A percentile compares a stretch with the other conserved stretches of the same genome.
These are phyloP conservation scores for Chlorociboria aeruginascens DNA, from an alignment of 495 filamentous ascomycete species.

Conservation along the genomic window DNA sequence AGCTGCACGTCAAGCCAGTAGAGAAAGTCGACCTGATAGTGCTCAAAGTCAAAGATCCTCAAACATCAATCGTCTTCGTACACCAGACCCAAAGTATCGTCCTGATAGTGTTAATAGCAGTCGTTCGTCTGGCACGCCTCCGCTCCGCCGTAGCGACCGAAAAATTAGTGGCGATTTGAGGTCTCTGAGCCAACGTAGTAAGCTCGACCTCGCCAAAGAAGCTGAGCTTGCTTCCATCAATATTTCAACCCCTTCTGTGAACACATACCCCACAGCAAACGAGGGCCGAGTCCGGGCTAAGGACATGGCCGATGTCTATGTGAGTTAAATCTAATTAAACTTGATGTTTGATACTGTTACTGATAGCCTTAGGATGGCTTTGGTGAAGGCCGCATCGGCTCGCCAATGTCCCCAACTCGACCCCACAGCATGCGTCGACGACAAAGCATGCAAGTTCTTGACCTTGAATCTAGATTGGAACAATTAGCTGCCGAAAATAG, in stretches of 20 bases:
- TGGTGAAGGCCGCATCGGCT: conserved; percentile 78
- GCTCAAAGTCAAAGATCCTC: conserved; percentile 23
- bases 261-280: conserved; percentile 66
- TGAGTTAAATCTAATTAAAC: conserved; percentile 39
- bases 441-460: conserved; percentile 91
- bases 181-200: conserved; percentile 46
- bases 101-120: conserved; percentile 48
- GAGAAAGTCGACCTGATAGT: conserved; percentile 14
- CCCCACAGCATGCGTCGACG: conserved; percentile 91
- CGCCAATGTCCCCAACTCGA: conserved; percentile 86
- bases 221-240: conserved; percentile 15
- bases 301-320: conserved; percentile 88
- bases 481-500: conserved; percentile 74
- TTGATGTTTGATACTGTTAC: background rate
- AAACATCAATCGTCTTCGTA: conserved; percentile 37
- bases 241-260: conserved; percentile 36
- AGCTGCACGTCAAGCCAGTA: conserved; percentile 13
- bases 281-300: conserved; percentile 73
- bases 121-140: conserved; percentile 43
- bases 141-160: conserved; percentile 59
- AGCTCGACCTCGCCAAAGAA: conserved; percentile 18
- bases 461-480: conserved; percentile 64
- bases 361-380: conserved; percentile 62
- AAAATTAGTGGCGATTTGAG: conserved; percentile 72
- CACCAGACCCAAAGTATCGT: conserved; percentile 42